Conservation (phyloP, 345 rosid species). For the Aquilaria yunnanensis region DNA sequence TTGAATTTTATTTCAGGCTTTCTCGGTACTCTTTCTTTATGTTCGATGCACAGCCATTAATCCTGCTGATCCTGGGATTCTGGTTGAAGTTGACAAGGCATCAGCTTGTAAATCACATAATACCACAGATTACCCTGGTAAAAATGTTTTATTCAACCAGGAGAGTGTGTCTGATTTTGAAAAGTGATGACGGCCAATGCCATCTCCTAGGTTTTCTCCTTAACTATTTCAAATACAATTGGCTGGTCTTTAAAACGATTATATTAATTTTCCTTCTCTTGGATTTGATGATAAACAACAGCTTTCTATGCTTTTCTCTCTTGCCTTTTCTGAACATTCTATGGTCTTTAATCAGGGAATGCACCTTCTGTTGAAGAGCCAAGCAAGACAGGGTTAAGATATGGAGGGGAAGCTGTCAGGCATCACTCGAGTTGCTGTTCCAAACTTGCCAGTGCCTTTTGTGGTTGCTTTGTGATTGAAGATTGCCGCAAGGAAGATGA, state of each 20-base stretch:
- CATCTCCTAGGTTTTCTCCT: too few species aligned
- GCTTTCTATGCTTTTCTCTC: neutral
- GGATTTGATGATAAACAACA: too few species aligned
- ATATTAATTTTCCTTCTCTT: too few species aligned
- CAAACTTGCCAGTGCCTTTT: slow-evolving; percentile 44
- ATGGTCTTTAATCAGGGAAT: slow-evolving; percentile 31
- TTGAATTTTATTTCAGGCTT: slow-evolving; percentile 40
- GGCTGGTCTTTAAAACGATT: too few species aligned
- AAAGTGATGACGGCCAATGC: too few species aligned
- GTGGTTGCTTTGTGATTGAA: slow-evolving; percentile 50
- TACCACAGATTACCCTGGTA: slow-evolving; percentile 40
- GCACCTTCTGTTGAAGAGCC: slow-evolving; percentile 46
- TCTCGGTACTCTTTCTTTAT: slow-evolving; percentile 68
- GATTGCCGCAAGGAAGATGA: slow-evolving; percentile 74
- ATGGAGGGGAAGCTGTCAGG: slow-evolving; percentile 32
- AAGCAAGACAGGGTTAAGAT: slow-evolving; percentile 27
- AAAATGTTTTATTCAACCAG: slow-evolving; percentile 4
- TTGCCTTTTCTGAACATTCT: slow-evolving; percentile 5
- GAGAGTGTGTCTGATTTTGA: too few species aligned
- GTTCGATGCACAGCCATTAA: slow-evolving; percentile 85
- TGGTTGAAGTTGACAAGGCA: slow-evolving; percentile 43
- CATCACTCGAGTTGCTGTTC: slow-evolving; percentile 43
- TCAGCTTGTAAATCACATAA: slow-evolving; percentile 52
- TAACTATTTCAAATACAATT: too few species aligned
- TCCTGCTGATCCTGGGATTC: slow-evolving; percentile 94